A percentile compares a stretch with the other conserved stretches of the same genome.
Evolutionary conservation across 257 asterid species (phyloP).

Genomic region (Thymus mandschuricus): DNA sequence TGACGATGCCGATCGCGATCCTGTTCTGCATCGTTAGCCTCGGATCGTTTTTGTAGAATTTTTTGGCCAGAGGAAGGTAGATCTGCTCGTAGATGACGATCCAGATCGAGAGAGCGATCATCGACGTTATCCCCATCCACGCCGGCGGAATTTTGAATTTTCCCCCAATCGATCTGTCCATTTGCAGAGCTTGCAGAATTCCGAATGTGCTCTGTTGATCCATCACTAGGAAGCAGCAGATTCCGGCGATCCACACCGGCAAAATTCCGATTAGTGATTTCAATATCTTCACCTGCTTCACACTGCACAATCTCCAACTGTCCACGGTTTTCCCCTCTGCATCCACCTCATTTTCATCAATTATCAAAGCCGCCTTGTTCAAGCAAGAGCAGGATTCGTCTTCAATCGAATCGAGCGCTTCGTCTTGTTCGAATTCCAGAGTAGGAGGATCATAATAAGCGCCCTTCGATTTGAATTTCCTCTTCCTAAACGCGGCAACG

Average conservation of each 20-base stretch:
- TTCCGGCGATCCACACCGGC: slow-evolving; percentile 76
- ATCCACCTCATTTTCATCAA: slow-evolving; percentile 46
- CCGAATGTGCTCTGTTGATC: slow-evolving; percentile 76
- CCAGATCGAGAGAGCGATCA: slow-evolving; percentile 74
- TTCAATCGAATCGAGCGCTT: not conserved
- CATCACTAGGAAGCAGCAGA: slow-evolving; percentile 67
- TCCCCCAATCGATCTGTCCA: slow-evolving; percentile 45
- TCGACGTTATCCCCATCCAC: slow-evolving; percentile 80
- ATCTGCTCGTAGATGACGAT: slow-evolving; percentile 64
- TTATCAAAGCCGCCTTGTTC: slow-evolving; percentile 65
- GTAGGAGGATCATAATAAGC: slow-evolving; percentile 44
- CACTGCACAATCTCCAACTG: slow-evolving; percentile 66
- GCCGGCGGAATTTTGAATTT: slow-evolving; percentile 72
- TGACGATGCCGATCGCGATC: slow-evolving; percentile 55
- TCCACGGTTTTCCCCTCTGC: slow-evolving; percentile 40
- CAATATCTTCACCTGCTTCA: slow-evolving; percentile 61
- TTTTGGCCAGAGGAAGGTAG: slow-evolving; percentile 45
- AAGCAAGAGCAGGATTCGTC: slow-evolving; percentile 45
- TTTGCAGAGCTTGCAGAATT: slow-evolving; percentile 69
- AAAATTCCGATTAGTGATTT: slow-evolving; percentile 55
- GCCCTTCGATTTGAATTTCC: slow-evolving; percentile 14
- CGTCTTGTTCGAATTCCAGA: slow-evolving; percentile 26
- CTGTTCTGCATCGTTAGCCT: slow-evolving; percentile 47
- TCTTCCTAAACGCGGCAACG: slow-evolving; percentile 48
- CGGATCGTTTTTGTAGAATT: slow-evolving; percentile 37